These are phyloP conservation scores for Styphnolobium japonicum DNA, from an alignment of 306 rosid species.

Conservation along the genomic window DNA sequence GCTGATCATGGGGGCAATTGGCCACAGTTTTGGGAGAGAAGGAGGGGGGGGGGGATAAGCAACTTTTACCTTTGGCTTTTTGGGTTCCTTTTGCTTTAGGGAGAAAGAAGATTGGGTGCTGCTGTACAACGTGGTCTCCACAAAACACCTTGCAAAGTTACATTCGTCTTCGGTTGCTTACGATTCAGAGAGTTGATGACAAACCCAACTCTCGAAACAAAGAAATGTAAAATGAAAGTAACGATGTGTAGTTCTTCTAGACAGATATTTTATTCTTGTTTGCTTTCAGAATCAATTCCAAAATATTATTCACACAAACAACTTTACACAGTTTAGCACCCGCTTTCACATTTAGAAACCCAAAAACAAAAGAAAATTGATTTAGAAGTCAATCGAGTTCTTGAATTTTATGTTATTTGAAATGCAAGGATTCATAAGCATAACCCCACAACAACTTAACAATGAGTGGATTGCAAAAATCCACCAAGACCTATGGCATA, in stretches of 20 bases:
- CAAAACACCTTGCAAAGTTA: constrained; percentile 15
- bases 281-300: not conserved
- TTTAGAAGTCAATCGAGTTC: too few species aligned
- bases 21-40: not conserved
- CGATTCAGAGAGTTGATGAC: not conserved
- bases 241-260: not conserved
- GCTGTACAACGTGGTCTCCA: not conserved
- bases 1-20: not conserved
- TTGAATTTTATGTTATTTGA: not conserved
- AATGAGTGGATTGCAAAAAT: too few species aligned
- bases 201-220: not conserved
- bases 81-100: not conserved
- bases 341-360: not conserved
- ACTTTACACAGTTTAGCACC: not conserved
- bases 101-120: not conserved
- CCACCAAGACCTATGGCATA: too few species aligned
- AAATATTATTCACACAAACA: not conserved
- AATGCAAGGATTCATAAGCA: not conserved
- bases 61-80: not conserved
- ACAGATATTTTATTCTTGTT: not conserved
- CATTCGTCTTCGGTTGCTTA: not conserved
- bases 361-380: not conserved
- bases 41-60: not conserved
- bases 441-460: too few species aligned
- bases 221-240: not conserved